phyloP scores from a whole-genome alignment of 345 rosid genomes.

The Aquilaria sinensis region DNA sequence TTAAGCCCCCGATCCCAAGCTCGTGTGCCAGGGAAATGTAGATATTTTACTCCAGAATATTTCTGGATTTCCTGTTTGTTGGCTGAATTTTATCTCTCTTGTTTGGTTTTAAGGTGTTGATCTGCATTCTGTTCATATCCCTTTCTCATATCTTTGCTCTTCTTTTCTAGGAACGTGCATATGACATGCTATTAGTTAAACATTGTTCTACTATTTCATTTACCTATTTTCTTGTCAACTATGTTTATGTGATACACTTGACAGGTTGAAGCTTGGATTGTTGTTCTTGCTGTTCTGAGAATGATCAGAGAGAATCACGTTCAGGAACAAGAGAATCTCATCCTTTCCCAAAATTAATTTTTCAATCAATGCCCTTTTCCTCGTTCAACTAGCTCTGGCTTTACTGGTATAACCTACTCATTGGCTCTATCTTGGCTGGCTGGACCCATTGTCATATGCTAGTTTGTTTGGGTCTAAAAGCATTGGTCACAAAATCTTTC shows the following conservation, averaged over 20 bases:
- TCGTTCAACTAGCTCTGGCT: no score
- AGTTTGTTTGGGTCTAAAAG: no score
- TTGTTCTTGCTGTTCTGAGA: constrained; percentile 78
- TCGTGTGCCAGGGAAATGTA: not conserved
- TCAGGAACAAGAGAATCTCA: constrained; percentile 29
- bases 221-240: not conserved
- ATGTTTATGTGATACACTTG: constrained; percentile 16
- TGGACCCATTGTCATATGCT: no score
- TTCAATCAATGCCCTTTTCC: no score
- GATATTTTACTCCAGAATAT: not conserved
- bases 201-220: not conserved
- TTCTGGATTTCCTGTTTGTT: not conserved
- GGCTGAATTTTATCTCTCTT: not conserved
- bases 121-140: constrained; percentile 1
- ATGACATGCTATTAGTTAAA: constrained; percentile 7
- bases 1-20: constrained; percentile 51
- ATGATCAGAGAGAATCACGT: constrained; percentile 80
- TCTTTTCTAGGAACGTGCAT: not conserved
- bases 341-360: no score
- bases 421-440: no score
- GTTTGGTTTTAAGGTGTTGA: not conserved
- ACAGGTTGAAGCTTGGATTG: constrained; percentile 91
- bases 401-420: no score
- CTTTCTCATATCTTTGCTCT: not conserved
- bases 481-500: not conserved